These are phyloP conservation scores for Candida quercuum DNA, from an alignment of 805 yeast genomes.

Conservation along the genomic window DNA sequence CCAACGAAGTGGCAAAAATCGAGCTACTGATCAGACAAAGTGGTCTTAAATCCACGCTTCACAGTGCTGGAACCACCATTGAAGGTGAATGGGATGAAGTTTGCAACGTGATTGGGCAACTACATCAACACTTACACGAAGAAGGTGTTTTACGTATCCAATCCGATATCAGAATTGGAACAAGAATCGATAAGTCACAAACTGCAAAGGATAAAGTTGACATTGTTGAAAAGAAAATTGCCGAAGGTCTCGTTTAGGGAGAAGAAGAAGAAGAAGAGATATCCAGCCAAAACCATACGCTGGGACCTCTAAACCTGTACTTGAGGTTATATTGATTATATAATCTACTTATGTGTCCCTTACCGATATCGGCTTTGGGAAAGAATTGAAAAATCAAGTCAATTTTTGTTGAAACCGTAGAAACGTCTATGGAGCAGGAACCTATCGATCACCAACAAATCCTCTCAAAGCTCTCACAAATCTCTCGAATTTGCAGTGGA, in stretches of 20 bases:
- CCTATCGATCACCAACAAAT: no score
- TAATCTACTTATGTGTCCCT: neutral
- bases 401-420: neutral
- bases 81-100: slow-evolving; percentile 94
- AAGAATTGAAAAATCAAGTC: no score
- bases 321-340: no score
- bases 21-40: slow-evolving; percentile 59
- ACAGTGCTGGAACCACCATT: slow-evolving; percentile 89
- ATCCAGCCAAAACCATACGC: no score
- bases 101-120: slow-evolving; percentile 67
- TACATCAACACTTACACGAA: slow-evolving; percentile 68
- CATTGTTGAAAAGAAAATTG: slow-evolving; percentile 51
- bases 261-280: no score
- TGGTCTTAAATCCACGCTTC: slow-evolving; percentile 63
- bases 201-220: slow-evolving; percentile 68
- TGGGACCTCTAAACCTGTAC: no score
- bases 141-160: slow-evolving; percentile 76
- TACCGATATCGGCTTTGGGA: neutral
- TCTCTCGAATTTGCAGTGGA: no score
- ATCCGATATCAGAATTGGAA: slow-evolving; percentile 82
- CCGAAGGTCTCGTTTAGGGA: slow-evolving; percentile 7
- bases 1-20: slow-evolving; percentile 70
- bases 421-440: no score
- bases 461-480: no score
- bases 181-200: slow-evolving; percentile 72